Percentiles rank a stretch among this genome's conserved stretches.
phyloP scores from a whole-genome alignment of 169 alveolate species.

The Eimeria necatrix region DNA sequence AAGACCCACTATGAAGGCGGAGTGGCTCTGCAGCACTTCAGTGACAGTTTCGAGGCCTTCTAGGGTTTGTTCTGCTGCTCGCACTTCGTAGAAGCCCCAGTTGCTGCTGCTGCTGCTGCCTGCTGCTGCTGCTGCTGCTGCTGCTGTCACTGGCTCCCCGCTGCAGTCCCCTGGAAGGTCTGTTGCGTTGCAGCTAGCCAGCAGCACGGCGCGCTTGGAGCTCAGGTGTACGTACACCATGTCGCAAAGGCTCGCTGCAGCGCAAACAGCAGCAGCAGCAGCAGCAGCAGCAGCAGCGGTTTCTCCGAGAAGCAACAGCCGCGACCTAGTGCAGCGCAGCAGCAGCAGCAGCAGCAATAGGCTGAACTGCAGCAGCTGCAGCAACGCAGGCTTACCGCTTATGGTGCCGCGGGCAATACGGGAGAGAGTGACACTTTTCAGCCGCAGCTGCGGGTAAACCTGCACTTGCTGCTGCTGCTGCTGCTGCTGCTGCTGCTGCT shows the following conservation, averaged over 20 bases:
- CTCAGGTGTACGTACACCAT: conserved; percentile 64
- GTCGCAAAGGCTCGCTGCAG: conserved; percentile 47
- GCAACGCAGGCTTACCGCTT: conserved; percentile 13
- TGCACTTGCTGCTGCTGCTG: conserved; percentile 25
- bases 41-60: conserved; percentile 20
- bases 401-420: conserved; percentile 21
- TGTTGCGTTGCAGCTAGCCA: conserved; percentile 40
- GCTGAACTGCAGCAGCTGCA: background rate
- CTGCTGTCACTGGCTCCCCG: background rate
- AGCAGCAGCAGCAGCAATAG: conserved; percentile 24
- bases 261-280: conserved; percentile 35
- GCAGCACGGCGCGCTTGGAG: conserved; percentile 31
- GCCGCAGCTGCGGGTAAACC: conserved; percentile 46
- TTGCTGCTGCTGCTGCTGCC: conserved; percentile 57
- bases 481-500: conserved; percentile 25
- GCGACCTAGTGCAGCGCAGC: background rate
- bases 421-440: conserved; percentile 32
- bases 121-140: background rate
- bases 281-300: background rate
- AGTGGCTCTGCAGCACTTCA: conserved; percentile 67
- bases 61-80: conserved; percentile 8
- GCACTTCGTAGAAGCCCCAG: conserved; percentile 27
- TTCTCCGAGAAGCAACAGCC: background rate
- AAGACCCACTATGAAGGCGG: conserved; percentile 20
- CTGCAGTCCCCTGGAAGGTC: conserved; percentile 1